Evolutionary conservation across 2,329 filamentous ascomycete species (phyloP).

Genomic region (Calonectria montana): DNA sequence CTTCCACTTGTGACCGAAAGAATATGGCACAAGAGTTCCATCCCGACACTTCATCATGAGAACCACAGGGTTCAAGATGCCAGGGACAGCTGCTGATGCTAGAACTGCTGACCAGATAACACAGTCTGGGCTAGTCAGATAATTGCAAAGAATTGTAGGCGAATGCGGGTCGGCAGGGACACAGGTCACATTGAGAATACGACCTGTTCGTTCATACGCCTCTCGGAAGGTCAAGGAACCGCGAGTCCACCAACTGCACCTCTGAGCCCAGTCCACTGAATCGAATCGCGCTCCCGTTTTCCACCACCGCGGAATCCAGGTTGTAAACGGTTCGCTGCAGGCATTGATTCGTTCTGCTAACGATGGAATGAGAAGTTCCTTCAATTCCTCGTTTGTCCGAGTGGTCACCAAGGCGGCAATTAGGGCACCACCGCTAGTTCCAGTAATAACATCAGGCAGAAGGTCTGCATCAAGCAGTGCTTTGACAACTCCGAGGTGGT

Average conservation of each 20-base stretch:
- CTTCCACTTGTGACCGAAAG: slow-evolving; percentile 99
- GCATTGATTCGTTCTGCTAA: slow-evolving; percentile 87
- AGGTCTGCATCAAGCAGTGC: slow-evolving; percentile 88
- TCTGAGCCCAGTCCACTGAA: slow-evolving; percentile 87
- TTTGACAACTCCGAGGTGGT: slow-evolving; percentile 93
- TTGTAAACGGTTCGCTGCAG: slow-evolving; percentile 80
- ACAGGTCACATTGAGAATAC: slow-evolving; percentile 95
- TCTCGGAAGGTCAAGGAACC: slow-evolving; percentile 95
- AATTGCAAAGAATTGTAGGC: slow-evolving; percentile 91
- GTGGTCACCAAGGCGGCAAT: slow-evolving; percentile 90
- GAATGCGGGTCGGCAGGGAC: slow-evolving; percentile 96
- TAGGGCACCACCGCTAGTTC: slow-evolving; percentile 92
- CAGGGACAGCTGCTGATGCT: slow-evolving; percentile 94
- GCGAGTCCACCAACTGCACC: slow-evolving; percentile 88
- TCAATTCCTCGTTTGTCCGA: slow-evolving; percentile 90
- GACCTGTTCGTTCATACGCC: slow-evolving; percentile 92
- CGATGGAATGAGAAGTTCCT: slow-evolving; percentile 84
- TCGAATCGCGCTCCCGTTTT: slow-evolving; percentile 94
- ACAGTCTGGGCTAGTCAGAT: slow-evolving; percentile 93
- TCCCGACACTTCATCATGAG: slow-evolving; percentile 88
- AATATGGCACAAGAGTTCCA: slow-evolving; percentile 86
- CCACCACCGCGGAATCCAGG: slow-evolving; percentile 89
- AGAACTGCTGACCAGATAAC: slow-evolving; percentile 98
- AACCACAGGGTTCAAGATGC: slow-evolving; percentile 94
- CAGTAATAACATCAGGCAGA: slow-evolving; percentile 93